Evolutionary conservation across 2,329 filamentous ascomycete genomes (phyloP).

Genomic region (Claviceps fusiformis): DNA sequence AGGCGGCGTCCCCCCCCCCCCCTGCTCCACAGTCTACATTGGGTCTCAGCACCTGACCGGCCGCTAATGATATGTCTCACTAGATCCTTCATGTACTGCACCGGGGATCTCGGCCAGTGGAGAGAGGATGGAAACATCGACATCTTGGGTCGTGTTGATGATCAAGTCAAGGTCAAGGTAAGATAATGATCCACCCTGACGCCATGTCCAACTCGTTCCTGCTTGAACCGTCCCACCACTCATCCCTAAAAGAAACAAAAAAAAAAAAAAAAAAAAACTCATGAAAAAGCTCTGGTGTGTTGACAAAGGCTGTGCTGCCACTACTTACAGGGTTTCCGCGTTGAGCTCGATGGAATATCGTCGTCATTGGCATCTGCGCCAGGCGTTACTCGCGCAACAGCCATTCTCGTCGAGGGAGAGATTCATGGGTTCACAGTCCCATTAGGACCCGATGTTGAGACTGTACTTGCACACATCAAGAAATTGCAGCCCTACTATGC

Average conservation of each 20-base stretch:
- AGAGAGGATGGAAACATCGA: conserved; percentile 37
- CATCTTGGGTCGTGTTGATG: conserved; percentile 43
- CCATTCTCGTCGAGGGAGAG: conserved; percentile 31
- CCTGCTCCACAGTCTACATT: not conserved
- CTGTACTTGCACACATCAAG: conserved; percentile 26
- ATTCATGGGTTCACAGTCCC: conserved; percentile 38
- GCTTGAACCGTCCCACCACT: not conserved
- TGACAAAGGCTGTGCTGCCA: not conserved
- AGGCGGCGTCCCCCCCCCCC: not conserved
- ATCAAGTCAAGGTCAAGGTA: conserved; percentile 48
- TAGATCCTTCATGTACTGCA: conserved; percentile 42
- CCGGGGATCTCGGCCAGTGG: conserved; percentile 45
- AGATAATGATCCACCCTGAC: conserved; percentile 2
- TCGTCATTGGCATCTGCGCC: conserved; percentile 32
- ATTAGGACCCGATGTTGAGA: conserved; percentile 18
- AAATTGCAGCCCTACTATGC: conserved; percentile 40
- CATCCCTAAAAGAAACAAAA: too few species aligned
- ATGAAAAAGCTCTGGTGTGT: not conserved
- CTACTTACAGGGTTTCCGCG: conserved; percentile 37
- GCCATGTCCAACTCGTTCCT: not conserved
- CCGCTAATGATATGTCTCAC: conserved; percentile 4
- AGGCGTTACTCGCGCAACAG: conserved; percentile 32
- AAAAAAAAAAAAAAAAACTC: too few species aligned
- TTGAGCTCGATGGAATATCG: conserved; percentile 45
- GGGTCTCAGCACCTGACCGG: conserved; percentile 1